Percentiles rank a stretch among this genome's conserved stretches.
phyloP scores from a whole-genome alignment of 2,329 filamentous ascomycete genomes.

The Achaetomium macrosporum region DNA sequence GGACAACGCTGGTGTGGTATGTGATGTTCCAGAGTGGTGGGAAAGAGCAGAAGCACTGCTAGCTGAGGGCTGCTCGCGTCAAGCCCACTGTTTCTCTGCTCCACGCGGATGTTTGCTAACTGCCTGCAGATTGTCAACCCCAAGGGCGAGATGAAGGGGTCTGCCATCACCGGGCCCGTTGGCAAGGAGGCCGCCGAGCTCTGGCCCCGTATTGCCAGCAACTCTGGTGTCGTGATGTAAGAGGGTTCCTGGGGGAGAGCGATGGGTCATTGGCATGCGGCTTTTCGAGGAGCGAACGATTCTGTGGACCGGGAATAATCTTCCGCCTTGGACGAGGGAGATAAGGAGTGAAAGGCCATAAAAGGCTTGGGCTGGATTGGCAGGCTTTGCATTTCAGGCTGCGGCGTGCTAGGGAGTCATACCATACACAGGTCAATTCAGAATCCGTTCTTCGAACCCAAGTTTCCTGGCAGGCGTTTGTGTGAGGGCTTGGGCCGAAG shows the following conservation, averaged over 20 bases:
- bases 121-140: constrained; percentile 86
- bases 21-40: constrained; percentile 35
- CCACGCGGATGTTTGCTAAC: constrained; percentile 32
- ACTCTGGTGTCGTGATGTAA: constrained; percentile 99
- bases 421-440: constrained; percentile 31
- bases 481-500: neutral
- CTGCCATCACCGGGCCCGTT: constrained; percentile 96
- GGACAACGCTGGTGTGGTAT: constrained; percentile 98
- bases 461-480: neutral
- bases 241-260: constrained; percentile 31
- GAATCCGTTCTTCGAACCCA: constrained; percentile 27
- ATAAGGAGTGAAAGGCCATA: constrained; percentile 21
- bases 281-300: constrained; percentile 25
- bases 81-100: neutral
- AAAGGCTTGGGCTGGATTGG: constrained; percentile 28
- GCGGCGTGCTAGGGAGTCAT: constrained; percentile 32
- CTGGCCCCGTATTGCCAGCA: constrained; percentile 99
- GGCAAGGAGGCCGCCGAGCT: constrained; percentile 99
- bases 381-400: constrained; percentile 32
- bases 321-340: constrained; percentile 22
- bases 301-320: constrained; percentile 23
- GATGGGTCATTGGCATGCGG: constrained; percentile 22
- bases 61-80: neutral
- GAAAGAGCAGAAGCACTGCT: neutral
- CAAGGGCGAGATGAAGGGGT: constrained; percentile 99